A percentile compares a stretch with the other conserved stretches of the same genome.
Conservation (phyloP, 768 basidiomycete species). For the Vararia minispora region DNA sequence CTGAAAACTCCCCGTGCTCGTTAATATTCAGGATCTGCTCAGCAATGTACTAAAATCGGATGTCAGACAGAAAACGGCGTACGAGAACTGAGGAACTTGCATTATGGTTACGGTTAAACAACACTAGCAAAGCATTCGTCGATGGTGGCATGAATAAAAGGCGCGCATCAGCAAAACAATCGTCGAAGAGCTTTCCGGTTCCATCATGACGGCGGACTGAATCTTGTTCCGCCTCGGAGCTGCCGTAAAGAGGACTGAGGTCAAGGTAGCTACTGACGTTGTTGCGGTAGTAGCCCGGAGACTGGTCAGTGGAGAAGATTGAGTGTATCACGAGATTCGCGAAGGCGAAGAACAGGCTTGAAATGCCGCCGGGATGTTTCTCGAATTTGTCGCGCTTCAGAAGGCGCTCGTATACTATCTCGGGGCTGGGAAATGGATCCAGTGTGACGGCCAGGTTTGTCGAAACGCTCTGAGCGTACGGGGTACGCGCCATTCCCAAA, state of each 20-base stretch:
- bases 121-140: conserved; percentile 51
- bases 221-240: conserved; percentile 30
- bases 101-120: conserved; percentile 68
- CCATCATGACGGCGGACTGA: conserved; percentile 52
- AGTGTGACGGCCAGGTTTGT: conserved; percentile 30
- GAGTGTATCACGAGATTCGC: conserved; percentile 67
- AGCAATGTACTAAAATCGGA: conserved; percentile 48
- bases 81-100: conserved; percentile 24
- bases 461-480: conserved; percentile 51
- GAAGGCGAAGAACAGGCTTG: conserved; percentile 68
- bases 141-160: conserved; percentile 66
- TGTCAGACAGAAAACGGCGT: conserved; percentile 7
- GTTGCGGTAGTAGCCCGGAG: conserved; percentile 40
- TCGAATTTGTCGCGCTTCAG: conserved; percentile 28
- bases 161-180: conserved; percentile 59
- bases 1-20: conserved; percentile 38
- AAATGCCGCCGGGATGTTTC: conserved; percentile 41
- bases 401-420: conserved; percentile 61
- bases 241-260: conserved; percentile 65
- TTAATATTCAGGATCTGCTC: conserved; percentile 59
- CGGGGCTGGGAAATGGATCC: conserved; percentile 49
- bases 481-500: conserved; percentile 24
- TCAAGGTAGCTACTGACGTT: conserved; percentile 66
- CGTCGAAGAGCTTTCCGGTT: conserved; percentile 52
- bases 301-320: conserved; percentile 46